Base-by-base conservation (phyloP, 1,284 basidiomycete genomes). In the Phaffia rhodozyma region DNA sequence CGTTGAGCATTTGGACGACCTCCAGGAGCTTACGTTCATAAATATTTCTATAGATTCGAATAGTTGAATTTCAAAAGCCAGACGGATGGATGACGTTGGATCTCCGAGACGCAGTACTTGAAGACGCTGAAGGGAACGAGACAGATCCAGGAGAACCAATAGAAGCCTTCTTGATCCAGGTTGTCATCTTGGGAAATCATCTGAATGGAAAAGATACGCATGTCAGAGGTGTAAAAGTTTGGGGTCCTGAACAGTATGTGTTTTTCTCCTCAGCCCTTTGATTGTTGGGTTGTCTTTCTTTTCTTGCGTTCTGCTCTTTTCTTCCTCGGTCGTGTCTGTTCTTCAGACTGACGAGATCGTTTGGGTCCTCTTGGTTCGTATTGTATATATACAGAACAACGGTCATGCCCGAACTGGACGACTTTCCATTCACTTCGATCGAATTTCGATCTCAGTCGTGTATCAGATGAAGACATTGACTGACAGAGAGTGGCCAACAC, bases 181-280 rank as follows among this genome's bases (percentile, higher is more conserved):
- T 98, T 38, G 86, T 93, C 66, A 84, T 99, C 61, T 79, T 92
- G 25, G 86, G 88, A 25, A 98, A 98, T 72, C 92, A 98, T 72
- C 86, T 96, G 82, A 97, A 94, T 70, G 96, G 96, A 3, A 98
- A 98, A 74, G 96, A 99, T 76, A 98, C 96, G 11, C 96, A 98
- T 76, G 87, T 98, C 20, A 84, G 96, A 23, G 91, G 92, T 1
- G 75, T 98, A 52, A 84, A 82, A 60, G 82, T 97, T 27, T 84
- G 91, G 66, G 94, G 92, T 0, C 88, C 91, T 2, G 53, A 61
- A 34, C 21, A 48, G 63, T 61, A 11, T 3, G 58, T 60, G 32
- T 43, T 16, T n/a, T 49, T 3, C 23, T n/a, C 6, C 21, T 23
- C 38, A 2, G 2, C 2, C 23, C 18, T 21, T 55, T 58, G 34